phyloP scores from a whole-genome alignment of 23 red algal genomes.

The Gracilaria caudata region DNA sequence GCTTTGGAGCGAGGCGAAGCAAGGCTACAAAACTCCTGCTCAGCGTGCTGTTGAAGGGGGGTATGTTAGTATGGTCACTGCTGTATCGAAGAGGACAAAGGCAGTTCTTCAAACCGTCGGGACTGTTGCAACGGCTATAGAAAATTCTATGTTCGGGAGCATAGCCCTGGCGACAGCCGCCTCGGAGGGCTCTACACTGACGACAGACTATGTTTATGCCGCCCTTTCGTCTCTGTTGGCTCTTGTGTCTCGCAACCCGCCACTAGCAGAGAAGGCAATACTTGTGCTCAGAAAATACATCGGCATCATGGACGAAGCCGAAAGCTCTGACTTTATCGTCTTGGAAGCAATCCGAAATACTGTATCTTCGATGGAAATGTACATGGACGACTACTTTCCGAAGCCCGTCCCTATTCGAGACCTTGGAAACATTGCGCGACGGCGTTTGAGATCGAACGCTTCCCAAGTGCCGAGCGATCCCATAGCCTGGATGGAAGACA shows the following conservation, averaged over 20 bases:
- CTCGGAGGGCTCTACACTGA: conserved; percentile 56
- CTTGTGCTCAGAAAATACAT: conserved; percentile 56
- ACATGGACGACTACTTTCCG: conserved; percentile 59
- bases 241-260: conserved; percentile 60
- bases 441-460: conserved; percentile 1
- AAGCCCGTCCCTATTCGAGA: conserved; percentile 38
- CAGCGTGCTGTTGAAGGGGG: conserved; percentile 48
- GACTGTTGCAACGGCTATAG: conserved; percentile 47
- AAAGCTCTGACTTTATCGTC: conserved; percentile 68
- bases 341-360: conserved; percentile 61
- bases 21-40: conserved; percentile 43
- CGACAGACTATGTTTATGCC: conserved; percentile 70
- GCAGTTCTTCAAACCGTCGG: conserved; percentile 57
- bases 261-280: conserved; percentile 51
- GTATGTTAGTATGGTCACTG: conserved; percentile 60
- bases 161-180: conserved; percentile 62
- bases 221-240: conserved; percentile 41
- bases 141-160: conserved; percentile 63
- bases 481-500: conserved; percentile 64
- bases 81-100: conserved; percentile 43
- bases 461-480: conserved; percentile 9
- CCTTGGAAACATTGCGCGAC: conserved; percentile 14
- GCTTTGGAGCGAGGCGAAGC: conserved; percentile 66
- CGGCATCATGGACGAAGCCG: conserved; percentile 63
- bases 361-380: conserved; percentile 54